Evolutionary conservation across 2,329 filamentous ascomycete genomes (phyloP).

Genomic region (Elsinoe arachidis): DNA sequence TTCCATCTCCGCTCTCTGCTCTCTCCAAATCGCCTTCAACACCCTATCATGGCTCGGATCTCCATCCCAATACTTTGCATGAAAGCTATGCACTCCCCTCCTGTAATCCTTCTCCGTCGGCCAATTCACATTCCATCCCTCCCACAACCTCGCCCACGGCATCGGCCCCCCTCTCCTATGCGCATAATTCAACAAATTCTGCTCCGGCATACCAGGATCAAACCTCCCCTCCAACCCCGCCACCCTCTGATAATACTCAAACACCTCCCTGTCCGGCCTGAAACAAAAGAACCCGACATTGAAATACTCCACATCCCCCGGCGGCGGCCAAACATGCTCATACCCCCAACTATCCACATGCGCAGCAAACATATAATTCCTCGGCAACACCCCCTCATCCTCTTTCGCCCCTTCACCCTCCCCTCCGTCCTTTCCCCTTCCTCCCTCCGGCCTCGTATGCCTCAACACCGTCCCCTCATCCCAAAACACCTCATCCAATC

Average conservation of each 20-base stretch:
- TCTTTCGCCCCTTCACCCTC: slow-evolving; percentile 9
- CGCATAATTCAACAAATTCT: slow-evolving; percentile 34
- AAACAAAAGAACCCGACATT: slow-evolving; percentile 34
- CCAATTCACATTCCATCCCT: slow-evolving; percentile 34
- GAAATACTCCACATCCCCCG: slow-evolving; percentile 20
- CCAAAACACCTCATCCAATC: slow-evolving; percentile 28
- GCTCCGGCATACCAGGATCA: slow-evolving; percentile 28
- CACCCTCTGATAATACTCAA: slow-evolving; percentile 31
- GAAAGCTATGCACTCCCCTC: slow-evolving; percentile 29
- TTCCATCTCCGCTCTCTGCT: slow-evolving; percentile 31
- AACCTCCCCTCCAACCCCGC: slow-evolving; percentile 27
- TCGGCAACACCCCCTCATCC: slow-evolving; percentile 31
- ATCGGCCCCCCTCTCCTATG: slow-evolving; percentile 32
- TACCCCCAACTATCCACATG: slow-evolving; percentile 27
- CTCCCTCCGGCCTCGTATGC: slow-evolving; percentile 12
- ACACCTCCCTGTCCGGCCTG: slow-evolving; percentile 26
- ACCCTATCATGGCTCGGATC: slow-evolving; percentile 27
- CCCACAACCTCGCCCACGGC: slow-evolving; percentile 33
- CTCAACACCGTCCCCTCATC: slow-evolving; percentile 27
- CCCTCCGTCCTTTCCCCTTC: slow-evolving; percentile 20
- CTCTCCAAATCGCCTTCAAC: slow-evolving; percentile 28
- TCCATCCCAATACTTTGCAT: slow-evolving; percentile 35
- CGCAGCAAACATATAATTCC: slow-evolving; percentile 33
- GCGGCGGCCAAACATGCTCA: slow-evolving; percentile 27
- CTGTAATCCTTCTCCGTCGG: slow-evolving; percentile 30